These are phyloP conservation scores for Breynia disticha DNA, from an alignment of 441 rosid species.

Conservation along the genomic window DNA sequence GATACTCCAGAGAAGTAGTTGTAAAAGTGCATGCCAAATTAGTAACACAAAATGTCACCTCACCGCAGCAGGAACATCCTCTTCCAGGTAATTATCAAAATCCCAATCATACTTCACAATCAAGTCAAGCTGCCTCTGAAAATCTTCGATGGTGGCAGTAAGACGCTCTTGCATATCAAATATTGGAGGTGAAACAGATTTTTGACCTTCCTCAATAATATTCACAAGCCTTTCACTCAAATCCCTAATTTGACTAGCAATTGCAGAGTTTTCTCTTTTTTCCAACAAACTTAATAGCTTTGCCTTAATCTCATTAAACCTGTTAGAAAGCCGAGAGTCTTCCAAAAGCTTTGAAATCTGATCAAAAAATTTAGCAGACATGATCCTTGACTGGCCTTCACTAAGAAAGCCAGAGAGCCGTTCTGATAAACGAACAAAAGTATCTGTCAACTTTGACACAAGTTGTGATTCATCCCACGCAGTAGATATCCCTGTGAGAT, in stretches of 20 bases:
- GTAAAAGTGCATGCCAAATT: conserved; percentile 5
- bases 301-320: conserved; percentile 56
- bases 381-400: conserved; percentile 64
- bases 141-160: conserved; percentile 69
- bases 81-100: conserved; percentile 84
- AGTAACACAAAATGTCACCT: conserved; percentile 52
- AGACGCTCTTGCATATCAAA: conserved; percentile 84
- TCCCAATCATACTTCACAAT: conserved; percentile 92
- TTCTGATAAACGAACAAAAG: conserved; percentile 70
- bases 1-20: neutral
- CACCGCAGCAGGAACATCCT: conserved; percentile 98
- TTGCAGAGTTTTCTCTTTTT: conserved; percentile 55
- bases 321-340: conserved; percentile 67
- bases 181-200: conserved; percentile 73
- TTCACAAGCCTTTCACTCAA: conserved; percentile 64
- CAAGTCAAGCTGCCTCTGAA: conserved; percentile 88
- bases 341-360: conserved; percentile 70
- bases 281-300: conserved; percentile 70
- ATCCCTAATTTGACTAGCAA: conserved; percentile 62
- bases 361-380: conserved; percentile 79
- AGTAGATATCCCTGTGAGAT: conserved; percentile 22
- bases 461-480: conserved; percentile 72
- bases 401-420: conserved; percentile 77
- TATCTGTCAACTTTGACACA: conserved; percentile 57
- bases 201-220: conserved; percentile 71